Evolutionary conservation across 106 monocot species (phyloP).

Genomic region (Vanilla planifolia): DNA sequence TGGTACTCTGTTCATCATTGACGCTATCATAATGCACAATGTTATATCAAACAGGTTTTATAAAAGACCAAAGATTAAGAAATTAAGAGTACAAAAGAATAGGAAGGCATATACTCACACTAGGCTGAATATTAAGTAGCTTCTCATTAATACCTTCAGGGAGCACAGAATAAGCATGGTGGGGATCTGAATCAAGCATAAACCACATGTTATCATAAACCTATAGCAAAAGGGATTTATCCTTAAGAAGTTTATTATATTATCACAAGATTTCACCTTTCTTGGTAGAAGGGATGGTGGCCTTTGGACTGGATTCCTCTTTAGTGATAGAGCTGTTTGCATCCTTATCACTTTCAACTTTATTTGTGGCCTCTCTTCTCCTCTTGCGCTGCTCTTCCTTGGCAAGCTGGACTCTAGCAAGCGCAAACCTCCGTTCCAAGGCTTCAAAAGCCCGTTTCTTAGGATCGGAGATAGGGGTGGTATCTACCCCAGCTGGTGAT

Average conservation of each 20-base stretch:
- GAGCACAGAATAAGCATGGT: slow-evolving; percentile 37
- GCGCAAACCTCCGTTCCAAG: slow-evolving; percentile 16
- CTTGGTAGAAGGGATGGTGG: background rate
- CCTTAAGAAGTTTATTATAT: background rate
- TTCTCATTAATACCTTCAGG: slow-evolving; percentile 40
- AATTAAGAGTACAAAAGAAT: background rate
- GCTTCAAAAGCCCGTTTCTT: slow-evolving; percentile 17
- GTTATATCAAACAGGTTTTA: background rate
- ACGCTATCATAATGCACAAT: background rate
- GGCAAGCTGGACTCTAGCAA: slow-evolving; percentile 9
- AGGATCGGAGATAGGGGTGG: background rate
- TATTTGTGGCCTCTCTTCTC: background rate
- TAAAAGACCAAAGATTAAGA: background rate
- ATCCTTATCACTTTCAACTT: background rate
- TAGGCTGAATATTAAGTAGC: slow-evolving; percentile 22
- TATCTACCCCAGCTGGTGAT: background rate
- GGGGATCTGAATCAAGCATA: background rate
- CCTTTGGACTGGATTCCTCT: background rate
- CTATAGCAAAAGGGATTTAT: background rate
- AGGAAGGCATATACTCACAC: slow-evolving; percentile 21
- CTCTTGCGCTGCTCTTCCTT: slow-evolving; percentile 2
- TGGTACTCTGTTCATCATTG: background rate
- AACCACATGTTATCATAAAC: background rate
- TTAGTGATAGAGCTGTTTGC: background rate
- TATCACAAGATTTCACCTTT: too few species aligned